Evolutionary conservation across 768 basidiomycete species (phyloP), one percentile per base, ranked within the genome.

Genomic region (Asterophora parasitica): DNA sequence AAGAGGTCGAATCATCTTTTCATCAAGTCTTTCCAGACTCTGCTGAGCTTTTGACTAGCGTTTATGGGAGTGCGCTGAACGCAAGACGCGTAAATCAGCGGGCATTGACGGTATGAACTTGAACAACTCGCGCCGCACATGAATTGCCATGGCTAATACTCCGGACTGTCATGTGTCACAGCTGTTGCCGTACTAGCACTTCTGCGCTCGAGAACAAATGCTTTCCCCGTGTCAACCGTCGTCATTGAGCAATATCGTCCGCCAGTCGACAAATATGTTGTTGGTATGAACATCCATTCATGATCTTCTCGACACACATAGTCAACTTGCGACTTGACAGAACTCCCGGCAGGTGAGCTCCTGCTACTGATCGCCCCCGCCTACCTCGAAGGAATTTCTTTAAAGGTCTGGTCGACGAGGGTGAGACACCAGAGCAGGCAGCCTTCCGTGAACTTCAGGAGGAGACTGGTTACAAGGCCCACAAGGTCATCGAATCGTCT

Each of bases 191-290:
- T 96, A 35, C 69, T 96, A 4, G 82, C 91, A 11, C 68, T 96
- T 20, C 72, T 97, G 37, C 77, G 79, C 30, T 92, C 92, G 36
- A 81, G 81, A 63, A 80, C 78, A 7, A 73, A 78, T 50, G 76
- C 79, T 2, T 92, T 91, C 58, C 82, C 82, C 4, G 63, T 76
- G 4, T 89, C 88, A 1, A 92, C 88, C 4, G 77, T 95, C 45
- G 72, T 97, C 54, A 82, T 96, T 57, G 91, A 95, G 60, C 94
- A 96, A 62, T 97, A 86, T 63, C 82, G 95, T 19, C 92, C 95
- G 0, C 91, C 94, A 0, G 75, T 92, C 38, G 85, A 79, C 57
- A 83, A 82, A 52, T 75, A 78, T 53, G 76, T 88, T 50, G 75
- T 95, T 50, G 92, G 90, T 82, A 61, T 34, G 66, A 27, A 12